A percentile compares a stretch with the other conserved stretches of the same genome.
Evolutionary conservation across 1,139 yeast genomes (phyloP).

Genomic region (Yarrowia galli): DNA sequence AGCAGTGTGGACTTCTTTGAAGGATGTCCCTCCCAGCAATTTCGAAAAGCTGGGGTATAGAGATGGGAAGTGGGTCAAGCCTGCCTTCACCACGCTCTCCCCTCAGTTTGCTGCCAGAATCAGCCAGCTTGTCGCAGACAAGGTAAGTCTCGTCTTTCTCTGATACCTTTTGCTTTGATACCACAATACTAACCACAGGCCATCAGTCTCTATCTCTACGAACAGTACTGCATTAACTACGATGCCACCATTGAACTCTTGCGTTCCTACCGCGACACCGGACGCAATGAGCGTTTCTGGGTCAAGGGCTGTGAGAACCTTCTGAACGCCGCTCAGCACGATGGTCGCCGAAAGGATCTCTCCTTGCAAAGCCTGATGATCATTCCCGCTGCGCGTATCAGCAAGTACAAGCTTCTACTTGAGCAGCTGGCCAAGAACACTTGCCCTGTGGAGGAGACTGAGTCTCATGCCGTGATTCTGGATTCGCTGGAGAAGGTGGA

Average conservation of each 20-base stretch:
- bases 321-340: conserved; percentile 56
- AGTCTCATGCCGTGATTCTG: conserved; percentile 43
- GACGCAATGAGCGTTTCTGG: conserved; percentile 47
- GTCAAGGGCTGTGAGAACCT: conserved; percentile 54
- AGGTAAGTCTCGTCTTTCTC: conserved; percentile 2
- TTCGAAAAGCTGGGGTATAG: conserved; percentile 40
- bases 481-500: conserved; percentile 44
- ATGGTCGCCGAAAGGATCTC: conserved; percentile 53
- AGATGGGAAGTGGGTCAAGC: conserved; percentile 39
- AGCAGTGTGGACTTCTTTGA: conserved; percentile 40
- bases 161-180: conserved; percentile 23
- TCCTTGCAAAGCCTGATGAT: conserved; percentile 61
- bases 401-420: conserved; percentile 60
- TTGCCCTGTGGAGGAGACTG: conserved; percentile 43
- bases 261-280: conserved; percentile 45
- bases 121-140: conserved; percentile 48
- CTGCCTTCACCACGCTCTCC: conserved; percentile 41
- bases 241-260: conserved; percentile 54
- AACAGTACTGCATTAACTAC: conserved; percentile 56
- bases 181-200: conserved; percentile 44
- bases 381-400: conserved; percentile 61
- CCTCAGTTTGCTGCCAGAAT: conserved; percentile 47
- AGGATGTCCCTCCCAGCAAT: conserved; percentile 38
- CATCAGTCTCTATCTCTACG: conserved; percentile 52
- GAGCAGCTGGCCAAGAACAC: conserved; percentile 53